These are phyloP conservation scores for Monosporascus sp. DNA, from an alignment of 2,329 filamentous ascomycete species.

Conservation along the genomic window DNA sequence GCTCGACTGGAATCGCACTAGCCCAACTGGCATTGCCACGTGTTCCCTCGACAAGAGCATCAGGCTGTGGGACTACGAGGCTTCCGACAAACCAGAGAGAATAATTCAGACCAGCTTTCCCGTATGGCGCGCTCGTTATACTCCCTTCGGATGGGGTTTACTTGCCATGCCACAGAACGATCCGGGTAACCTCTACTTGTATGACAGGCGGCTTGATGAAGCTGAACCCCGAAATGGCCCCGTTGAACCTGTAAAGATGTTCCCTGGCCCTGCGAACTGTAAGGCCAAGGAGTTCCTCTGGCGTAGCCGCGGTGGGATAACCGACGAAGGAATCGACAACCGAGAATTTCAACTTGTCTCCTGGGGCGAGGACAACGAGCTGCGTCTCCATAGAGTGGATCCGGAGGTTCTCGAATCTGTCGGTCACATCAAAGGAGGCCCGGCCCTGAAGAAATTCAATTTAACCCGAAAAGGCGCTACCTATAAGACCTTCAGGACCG, in stretches of 20 bases:
- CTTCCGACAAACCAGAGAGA: slow-evolving; percentile 63
- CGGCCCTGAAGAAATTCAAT: slow-evolving; percentile 58
- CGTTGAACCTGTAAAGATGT: slow-evolving; percentile 49
- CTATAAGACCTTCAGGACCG: slow-evolving; percentile 80
- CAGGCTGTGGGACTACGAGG: slow-evolving; percentile 82
- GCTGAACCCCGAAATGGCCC: slow-evolving; percentile 39
- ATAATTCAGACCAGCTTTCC: slow-evolving; percentile 80
- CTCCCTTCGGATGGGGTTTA: slow-evolving; percentile 80
- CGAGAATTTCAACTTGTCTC: slow-evolving; percentile 91
- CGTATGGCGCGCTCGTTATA: slow-evolving; percentile 86
- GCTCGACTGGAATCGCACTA: slow-evolving; percentile 85
- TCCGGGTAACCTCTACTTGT: slow-evolving; percentile 79
- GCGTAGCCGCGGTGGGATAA: slow-evolving; percentile 67
- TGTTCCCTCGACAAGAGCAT: slow-evolving; percentile 90
- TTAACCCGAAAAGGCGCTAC: slow-evolving; percentile 77
- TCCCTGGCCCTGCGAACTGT: slow-evolving; percentile 56
- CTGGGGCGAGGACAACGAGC: slow-evolving; percentile 81
- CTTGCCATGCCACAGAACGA: slow-evolving; percentile 90
- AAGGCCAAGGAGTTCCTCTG: slow-evolving; percentile 90
- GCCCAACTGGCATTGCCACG: slow-evolving; percentile 68
- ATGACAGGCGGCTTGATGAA: slow-evolving; percentile 56
- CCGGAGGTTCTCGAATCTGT: slow-evolving; percentile 60
- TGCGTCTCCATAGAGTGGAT: slow-evolving; percentile 72
- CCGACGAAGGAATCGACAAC: slow-evolving; percentile 66
- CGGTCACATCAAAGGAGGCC: slow-evolving; percentile 66